These are phyloP conservation scores for Yamadazyma friedrichii DNA, from an alignment of 1,139 yeast species.

Conservation along the genomic window DNA sequence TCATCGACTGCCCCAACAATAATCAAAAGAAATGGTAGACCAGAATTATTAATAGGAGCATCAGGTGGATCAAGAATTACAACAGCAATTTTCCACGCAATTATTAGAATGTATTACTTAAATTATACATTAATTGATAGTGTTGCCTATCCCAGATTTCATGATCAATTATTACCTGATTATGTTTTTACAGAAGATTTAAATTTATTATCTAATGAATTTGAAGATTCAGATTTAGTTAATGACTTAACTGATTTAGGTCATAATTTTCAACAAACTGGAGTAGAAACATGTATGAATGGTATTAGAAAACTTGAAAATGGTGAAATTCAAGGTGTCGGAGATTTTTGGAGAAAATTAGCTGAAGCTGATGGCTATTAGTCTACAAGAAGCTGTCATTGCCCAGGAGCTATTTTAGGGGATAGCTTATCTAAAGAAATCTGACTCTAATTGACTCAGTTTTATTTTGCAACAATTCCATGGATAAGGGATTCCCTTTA, in stretches of 20 bases:
- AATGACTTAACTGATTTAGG: slow-evolving; percentile 21
- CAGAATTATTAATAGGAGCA: slow-evolving; percentile 79
- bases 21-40: slow-evolving; percentile 47
- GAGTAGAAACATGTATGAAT: slow-evolving; percentile 45
- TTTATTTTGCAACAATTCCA: too few species aligned
- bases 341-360: slow-evolving; percentile 46
- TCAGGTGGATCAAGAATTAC: slow-evolving; percentile 92
- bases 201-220: slow-evolving; percentile 29
- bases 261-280: slow-evolving; percentile 32
- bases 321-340: slow-evolving; percentile 32
- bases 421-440: background rate
- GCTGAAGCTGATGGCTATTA: slow-evolving; percentile 44
- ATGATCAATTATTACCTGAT: slow-evolving; percentile 87
- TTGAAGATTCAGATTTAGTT: slow-evolving; percentile 13
- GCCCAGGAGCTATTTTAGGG: too few species aligned
- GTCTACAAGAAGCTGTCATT: background rate
- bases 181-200: slow-evolving; percentile 56
- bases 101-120: slow-evolving; percentile 62
- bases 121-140: slow-evolving; percentile 60
- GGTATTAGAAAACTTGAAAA: slow-evolving; percentile 28
- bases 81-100: slow-evolving; percentile 81
- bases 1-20: slow-evolving; percentile 83
- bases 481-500: background rate
- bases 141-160: slow-evolving; percentile 76
- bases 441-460: background rate